Percentiles rank a stretch among this genome's conserved stretches.
Conservation (phyloP, 2,329 filamentous ascomycete genomes). For the Penicillium thymicola region DNA sequence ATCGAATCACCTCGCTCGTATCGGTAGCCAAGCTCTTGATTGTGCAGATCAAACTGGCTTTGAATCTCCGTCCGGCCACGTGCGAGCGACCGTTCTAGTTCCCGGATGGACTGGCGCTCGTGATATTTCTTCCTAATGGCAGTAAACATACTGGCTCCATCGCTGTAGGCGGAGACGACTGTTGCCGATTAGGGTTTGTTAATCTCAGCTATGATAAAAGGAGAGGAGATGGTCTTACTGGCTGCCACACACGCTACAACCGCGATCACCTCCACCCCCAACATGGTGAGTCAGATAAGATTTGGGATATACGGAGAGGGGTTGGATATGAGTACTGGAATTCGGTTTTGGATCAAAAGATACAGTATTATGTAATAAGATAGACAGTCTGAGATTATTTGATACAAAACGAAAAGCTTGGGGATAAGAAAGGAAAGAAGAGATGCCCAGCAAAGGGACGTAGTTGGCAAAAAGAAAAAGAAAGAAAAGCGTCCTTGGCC, state of each 20-base stretch:
- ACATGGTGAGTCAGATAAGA: constrained; percentile 7
- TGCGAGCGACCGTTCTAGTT: constrained; percentile 36
- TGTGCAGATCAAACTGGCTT: constrained; percentile 35
- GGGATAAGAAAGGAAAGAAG: background rate
- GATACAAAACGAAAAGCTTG: background rate
- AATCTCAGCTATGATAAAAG: background rate
- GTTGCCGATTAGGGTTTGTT: background rate
- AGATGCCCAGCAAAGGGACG: background rate
- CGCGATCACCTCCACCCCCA: constrained; percentile 22
- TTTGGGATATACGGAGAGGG: background rate
- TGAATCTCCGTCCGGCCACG: constrained; percentile 37
- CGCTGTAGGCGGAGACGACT: constrained; percentile 34
- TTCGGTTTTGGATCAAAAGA: no score
- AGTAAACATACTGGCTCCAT: constrained; percentile 29
- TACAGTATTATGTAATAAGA: background rate
- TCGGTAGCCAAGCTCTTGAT: constrained; percentile 32
- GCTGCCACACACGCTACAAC: constrained; percentile 25
- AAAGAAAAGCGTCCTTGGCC: background rate
- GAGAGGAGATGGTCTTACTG: constrained; percentile 9
- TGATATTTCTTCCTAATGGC: constrained; percentile 27
- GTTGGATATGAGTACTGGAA: background rate
- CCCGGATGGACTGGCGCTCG: constrained; percentile 21
- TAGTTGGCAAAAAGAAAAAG: background rate
- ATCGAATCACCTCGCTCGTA: constrained; percentile 38
- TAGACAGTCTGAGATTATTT: background rate